Evolutionary conservation across 2,329 filamentous ascomycete species (phyloP).

Genomic region (Cercospora sp.): DNA sequence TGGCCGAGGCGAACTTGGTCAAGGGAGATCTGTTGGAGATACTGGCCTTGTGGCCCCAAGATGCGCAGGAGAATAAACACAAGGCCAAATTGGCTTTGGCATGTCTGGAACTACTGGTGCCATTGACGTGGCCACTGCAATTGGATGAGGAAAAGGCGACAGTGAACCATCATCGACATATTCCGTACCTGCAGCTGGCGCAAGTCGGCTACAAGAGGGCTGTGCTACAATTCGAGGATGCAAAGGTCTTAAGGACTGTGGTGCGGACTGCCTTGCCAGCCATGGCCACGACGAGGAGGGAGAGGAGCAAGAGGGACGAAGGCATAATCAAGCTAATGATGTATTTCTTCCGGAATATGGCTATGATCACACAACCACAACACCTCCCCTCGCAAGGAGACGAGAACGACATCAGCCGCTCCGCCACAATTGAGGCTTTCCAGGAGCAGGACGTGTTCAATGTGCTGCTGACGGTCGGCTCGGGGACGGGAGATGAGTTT

Average conservation of each 20-base stretch:
- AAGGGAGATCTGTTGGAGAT: constrained; percentile 89
- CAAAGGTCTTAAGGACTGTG: constrained; percentile 74
- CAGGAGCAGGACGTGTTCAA: constrained; percentile 88
- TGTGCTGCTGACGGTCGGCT: constrained; percentile 80
- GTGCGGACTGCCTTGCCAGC: constrained; percentile 80
- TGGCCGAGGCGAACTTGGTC: constrained; percentile 89
- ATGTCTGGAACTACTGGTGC: constrained; percentile 86
- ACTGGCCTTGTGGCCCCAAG: constrained; percentile 76
- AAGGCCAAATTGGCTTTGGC: constrained; percentile 78
- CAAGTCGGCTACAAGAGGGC: constrained; percentile 88
- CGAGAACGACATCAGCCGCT: constrained; percentile 83
- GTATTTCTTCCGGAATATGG: constrained; percentile 85
- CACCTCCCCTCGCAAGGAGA: constrained; percentile 79
- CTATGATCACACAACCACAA: constrained; percentile 74
- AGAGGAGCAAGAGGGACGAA: constrained; percentile 77
- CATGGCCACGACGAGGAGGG: constrained; percentile 75
- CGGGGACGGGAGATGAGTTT: constrained; percentile 93
- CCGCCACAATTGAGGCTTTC: constrained; percentile 83
- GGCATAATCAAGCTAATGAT: constrained; percentile 89
- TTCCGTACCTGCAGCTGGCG: constrained; percentile 82
- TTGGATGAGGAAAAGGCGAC: constrained; percentile 78
- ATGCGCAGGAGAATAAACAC: constrained; percentile 69
- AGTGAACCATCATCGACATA: constrained; percentile 86
- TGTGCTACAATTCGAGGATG: constrained; percentile 78
- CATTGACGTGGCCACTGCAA: constrained; percentile 91